Base-by-base conservation (phyloP, 331 rosid species). In the Malus hybrid region DNA sequence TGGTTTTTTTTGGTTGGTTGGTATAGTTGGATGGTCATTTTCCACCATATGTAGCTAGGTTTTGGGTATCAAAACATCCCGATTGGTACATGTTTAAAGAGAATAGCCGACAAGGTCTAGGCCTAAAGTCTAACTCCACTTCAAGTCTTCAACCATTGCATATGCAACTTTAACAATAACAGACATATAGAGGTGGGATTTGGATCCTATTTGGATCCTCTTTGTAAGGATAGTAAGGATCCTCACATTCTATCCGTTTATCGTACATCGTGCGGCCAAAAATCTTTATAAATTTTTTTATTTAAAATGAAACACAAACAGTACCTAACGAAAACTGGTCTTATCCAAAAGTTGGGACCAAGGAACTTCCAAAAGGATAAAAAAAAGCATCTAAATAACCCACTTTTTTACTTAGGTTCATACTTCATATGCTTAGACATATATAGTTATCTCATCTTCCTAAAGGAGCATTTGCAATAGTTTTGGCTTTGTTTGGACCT, bases 351-450 rank as follows among this genome's bases (percentile, higher is more conserved):
- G 63, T 29, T 69, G 80, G 86, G 86, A 65, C 87, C 82, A 78
- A 73, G 27, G 48, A 77, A 18, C 79, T 24, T 82, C 50, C 20
- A 76, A 71, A 80, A 65, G 65, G 72, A 50, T 56, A 67, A 60
- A 61, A 22, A 22, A 86, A 76, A 34, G 69, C 20, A 2, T 55
- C 11, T 52, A 70, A 64, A 60, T 50, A 64, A 75, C 74, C 80
- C 82, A 60, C 80, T 80, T 87, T 85, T 87, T 87, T 84, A 89
- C 90, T 78, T 78, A 1, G 48, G 24, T 24, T 24, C 24, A 24
- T 24, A 24, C 24, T 70, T 56, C 73, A 27, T 39, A 55, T 62
- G 78, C 9, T 60, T 78, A 69, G 81, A 48, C 69, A 70, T 70
- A 63, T 39, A 68, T 85, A 86, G 66, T 65, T 83, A 83, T 87